Conservation (phyloP, 495 filamentous ascomycete genomes). For the Recurvomyces mirabilis region DNA sequence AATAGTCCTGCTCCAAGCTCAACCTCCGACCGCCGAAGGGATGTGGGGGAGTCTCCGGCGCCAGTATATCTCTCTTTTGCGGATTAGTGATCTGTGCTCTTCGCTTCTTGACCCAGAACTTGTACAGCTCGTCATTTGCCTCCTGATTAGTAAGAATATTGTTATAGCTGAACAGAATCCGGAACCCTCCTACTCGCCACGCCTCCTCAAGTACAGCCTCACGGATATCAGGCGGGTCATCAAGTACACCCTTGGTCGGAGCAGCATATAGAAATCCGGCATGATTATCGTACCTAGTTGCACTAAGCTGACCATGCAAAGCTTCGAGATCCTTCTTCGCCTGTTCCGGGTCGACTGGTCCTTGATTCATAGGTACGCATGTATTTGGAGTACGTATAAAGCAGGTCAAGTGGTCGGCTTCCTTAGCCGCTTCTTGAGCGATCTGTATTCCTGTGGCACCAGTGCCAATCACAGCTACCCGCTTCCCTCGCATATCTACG, state of each 20-base stretch:
- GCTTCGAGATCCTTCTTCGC: constrained; percentile 9
- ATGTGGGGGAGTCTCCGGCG: constrained; percentile 41
- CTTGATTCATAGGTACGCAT: constrained; percentile 3
- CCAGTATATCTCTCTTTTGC: constrained; percentile 40
- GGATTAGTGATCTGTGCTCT: constrained; percentile 42
- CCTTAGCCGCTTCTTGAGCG: constrained; percentile 29
- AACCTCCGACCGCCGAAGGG: constrained; percentile 45
- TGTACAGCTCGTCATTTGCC: constrained; percentile 40
- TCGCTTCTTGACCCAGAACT: constrained; percentile 47
- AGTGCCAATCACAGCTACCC: constrained; percentile 45
- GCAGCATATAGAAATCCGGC: constrained; percentile 38
- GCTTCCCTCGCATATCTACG: constrained; percentile 40
- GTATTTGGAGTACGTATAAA: constrained; percentile 42
- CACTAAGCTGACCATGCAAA: constrained; percentile 11
- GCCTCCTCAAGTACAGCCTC: constrained; percentile 37
- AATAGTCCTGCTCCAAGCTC: constrained; percentile 45
- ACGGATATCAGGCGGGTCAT: constrained; percentile 37
- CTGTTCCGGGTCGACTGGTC: constrained; percentile 16
- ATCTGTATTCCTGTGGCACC: constrained; percentile 49
- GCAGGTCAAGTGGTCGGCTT: constrained; percentile 33
- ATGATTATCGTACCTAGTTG: constrained; percentile 28
- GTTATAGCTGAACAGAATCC: constrained; percentile 38
- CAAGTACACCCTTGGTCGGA: constrained; percentile 32
- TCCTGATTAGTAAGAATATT: constrained; percentile 36
- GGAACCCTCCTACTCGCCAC: constrained; percentile 41